These are phyloP conservation scores for Hypoxylon sp. DNA, from an alignment of 2,329 filamentous ascomycete genomes.

Conservation along the genomic window DNA sequence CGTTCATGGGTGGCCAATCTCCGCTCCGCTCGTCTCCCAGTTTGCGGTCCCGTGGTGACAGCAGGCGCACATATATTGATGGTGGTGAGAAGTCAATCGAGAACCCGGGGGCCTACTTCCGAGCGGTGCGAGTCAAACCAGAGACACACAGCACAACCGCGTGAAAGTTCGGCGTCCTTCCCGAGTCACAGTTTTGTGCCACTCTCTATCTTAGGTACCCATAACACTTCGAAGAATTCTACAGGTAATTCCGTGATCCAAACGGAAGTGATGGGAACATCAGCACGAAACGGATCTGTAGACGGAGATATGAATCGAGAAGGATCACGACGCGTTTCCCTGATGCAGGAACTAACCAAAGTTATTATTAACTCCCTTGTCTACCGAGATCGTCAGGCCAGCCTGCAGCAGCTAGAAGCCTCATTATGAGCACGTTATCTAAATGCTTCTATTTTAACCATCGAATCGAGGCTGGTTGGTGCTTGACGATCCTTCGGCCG, in stretches of 20 bases:
- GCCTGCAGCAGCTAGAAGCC: conserved; percentile 9
- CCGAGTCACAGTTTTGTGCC: conserved; percentile 26
- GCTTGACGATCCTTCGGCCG: conserved; percentile 39
- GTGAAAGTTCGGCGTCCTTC: conserved; percentile 25
- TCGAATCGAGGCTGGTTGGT: conserved; percentile 27
- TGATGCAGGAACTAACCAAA: conserved; percentile 14
- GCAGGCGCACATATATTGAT: conserved; percentile 3
- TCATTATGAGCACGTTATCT: conserved; percentile 11
- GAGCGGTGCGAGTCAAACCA: conserved; percentile 15
- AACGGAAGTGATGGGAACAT: conserved; percentile 2
- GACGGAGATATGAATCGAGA: conserved; percentile 21
- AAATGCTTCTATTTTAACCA: conserved; percentile 41
- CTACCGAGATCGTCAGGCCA: conserved; percentile 16
- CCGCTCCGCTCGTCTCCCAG: conserved; percentile 25
- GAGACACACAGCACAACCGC: conserved; percentile 9
- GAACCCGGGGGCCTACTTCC: conserved; percentile 27
- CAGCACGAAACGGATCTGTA: conserved; percentile 7
- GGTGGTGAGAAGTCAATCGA: conserved; percentile 18
- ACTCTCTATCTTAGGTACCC: background rate
- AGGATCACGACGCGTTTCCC: conserved; percentile 32
- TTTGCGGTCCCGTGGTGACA: conserved; percentile 17
- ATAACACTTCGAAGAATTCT: conserved; percentile 2
- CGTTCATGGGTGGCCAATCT: conserved; percentile 29
- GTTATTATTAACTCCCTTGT: conserved; percentile 19
- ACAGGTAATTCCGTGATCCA: conserved; percentile 9